Evolutionary conservation across 2,329 filamentous ascomycete species (phyloP), one percentile per base, ranked within the genome.

Genomic region (Aspergillus ochraceoroseus): DNA sequence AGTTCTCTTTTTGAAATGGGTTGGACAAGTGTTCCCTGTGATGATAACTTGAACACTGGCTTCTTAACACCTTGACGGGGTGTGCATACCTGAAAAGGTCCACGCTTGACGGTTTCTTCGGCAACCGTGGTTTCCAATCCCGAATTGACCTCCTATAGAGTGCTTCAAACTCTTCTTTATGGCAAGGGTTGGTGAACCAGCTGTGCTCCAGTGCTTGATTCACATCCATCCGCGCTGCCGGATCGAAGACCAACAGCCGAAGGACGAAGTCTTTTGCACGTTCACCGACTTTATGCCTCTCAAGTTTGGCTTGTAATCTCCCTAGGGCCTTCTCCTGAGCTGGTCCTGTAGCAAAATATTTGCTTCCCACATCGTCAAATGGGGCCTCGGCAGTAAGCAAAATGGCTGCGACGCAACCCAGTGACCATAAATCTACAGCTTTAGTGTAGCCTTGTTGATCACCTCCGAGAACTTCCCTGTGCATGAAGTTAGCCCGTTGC

Each of bases 401-500:
- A 6, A 71, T 64, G 6, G 67, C 68, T 2, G 75, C 66, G 2
- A 81, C 65, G 32, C 69, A 71, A 4, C 78, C 79, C n/a, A 82
- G 52, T 0, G 77, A 77, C 77, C 77, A 82, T 57, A 82, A 70
- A 48, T 82, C 79, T 6, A 80, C 67, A 7, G 74, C 70, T 52
- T 73, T 72, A 18, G 74, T 77, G 54, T 81, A 81, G 2, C 75
- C 74, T 23, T 54, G 41, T 47, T 34, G 29, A 19, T 19, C 46
- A 7, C 41, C 19, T 34, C 43, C 19, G 13, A 49, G 37, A 5
- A 62, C 47, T 38, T 62, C 59, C 9, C 61, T 64, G 35, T 17
- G 3, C 7, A 9, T 8, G 7, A 15, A 18, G 20, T 46, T 27
- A 46, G 39, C n/a, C 30, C 12, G n/a, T 14, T 11, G 2, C 14